These are phyloP conservation scores for Pichia kudriavzevii DNA, from an alignment of 1,139 yeast species.

Conservation along the genomic window DNA sequence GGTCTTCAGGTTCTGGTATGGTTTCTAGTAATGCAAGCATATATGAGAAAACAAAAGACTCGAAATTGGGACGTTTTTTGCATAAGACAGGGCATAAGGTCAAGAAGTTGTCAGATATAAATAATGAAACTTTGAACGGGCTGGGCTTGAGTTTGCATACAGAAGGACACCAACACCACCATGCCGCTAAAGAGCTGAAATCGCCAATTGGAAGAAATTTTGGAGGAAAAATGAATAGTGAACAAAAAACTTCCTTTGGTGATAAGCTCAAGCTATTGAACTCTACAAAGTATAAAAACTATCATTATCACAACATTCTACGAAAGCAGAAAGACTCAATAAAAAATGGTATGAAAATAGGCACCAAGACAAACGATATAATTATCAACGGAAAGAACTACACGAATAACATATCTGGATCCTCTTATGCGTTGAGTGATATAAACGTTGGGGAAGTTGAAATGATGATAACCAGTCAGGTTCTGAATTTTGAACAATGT, in stretches of 20 bases:
- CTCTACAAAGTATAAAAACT: slow-evolving; percentile 36
- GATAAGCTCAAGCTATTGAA: slow-evolving; percentile 31
- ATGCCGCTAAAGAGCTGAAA: slow-evolving; percentile 18
- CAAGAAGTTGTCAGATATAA: slow-evolving; percentile 15
- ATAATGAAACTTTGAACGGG: slow-evolving; percentile 8
- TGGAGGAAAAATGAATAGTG: slow-evolving; percentile 32
- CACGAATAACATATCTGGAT: slow-evolving; percentile 10
- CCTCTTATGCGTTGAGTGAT: slow-evolving; percentile 9
- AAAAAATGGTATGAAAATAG: slow-evolving; percentile 26
- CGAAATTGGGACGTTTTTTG: slow-evolving; percentile 20
- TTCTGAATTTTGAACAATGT: slow-evolving; percentile 33
- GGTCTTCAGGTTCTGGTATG: slow-evolving; percentile 11
- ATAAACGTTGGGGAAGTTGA: slow-evolving; percentile 21
- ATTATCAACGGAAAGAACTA: neutral
- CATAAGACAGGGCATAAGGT: slow-evolving; percentile 20
- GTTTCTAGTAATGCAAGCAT: slow-evolving; percentile 7
- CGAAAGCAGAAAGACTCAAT: slow-evolving; percentile 25
- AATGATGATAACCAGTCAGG: slow-evolving; percentile 19
- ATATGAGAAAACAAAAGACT: slow-evolving; percentile 16
- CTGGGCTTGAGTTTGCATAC: slow-evolving; percentile 7
- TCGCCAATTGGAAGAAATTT: slow-evolving; percentile 37
- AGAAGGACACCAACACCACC: slow-evolving; percentile 1
- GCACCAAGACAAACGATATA: slow-evolving; percentile 19
- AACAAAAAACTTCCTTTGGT: slow-evolving; percentile 26
- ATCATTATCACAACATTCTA: slow-evolving; percentile 25